Evolutionary conservation across 495 filamentous ascomycete genomes (phyloP), one percentile per base, ranked within the genome.

Genomic region (Beverwykella pulmonaria): DNA sequence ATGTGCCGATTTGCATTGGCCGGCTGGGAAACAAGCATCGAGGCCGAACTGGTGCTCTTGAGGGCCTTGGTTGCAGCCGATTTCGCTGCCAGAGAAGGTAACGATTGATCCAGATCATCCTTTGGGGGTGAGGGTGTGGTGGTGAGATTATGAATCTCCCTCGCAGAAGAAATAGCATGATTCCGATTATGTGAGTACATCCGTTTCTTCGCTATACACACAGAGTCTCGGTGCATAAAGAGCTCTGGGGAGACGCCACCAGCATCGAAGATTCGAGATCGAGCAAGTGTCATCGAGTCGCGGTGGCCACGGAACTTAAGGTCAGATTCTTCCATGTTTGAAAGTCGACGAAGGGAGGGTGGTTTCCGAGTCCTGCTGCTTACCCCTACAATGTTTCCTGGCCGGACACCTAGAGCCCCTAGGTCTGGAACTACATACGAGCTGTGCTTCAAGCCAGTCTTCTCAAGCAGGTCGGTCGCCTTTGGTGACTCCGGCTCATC

Each of bases 111-210:
- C 14, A 58, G 20, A 17, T 36, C 25, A 30, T 55, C 53, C 2
- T 8, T 22, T 9, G 53, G 9, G 14, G 53, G 12, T 12, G 53
- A 52, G 39, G 39, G 5, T n/a, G 8, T 44, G 22, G 19, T 7
- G 6, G 6, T 50, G n/a, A n/a, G 20, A 3, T 23, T 2, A 50
- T 2, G 32, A 23, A 68, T 61, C 22, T 54, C 49, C 2, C 63
- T 8, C 12, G 63, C 63, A 8, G 53, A 27, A 0, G 59, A 63
- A 15, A 46, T 48, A 19, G 63, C 68, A 55, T 67, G 63, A 25
- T 71, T 63, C 54, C 50, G 65, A 46, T 34, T 46, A 53, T 63
- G 52, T n/a, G n/a, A n/a, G n/a, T n/a, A n/a, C 58, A 71, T 67
- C 0, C 64, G 54, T 47, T 63, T 71, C 59, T 65, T 66, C 23